phyloP scores from a whole-genome alignment of 495 filamentous ascomycete genomes.

The Podospora didyma region DNA sequence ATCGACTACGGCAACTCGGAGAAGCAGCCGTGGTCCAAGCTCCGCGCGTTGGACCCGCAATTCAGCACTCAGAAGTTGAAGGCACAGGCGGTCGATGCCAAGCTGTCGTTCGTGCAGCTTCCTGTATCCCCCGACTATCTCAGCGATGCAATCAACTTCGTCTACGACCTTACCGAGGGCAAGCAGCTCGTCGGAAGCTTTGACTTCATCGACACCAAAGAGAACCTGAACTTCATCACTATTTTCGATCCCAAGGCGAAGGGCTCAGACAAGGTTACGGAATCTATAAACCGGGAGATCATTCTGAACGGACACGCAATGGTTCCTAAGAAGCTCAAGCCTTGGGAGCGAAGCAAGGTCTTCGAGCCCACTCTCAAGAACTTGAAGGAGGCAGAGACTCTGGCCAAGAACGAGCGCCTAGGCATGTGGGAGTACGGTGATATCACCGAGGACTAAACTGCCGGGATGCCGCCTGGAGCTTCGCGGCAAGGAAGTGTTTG shows the following conservation, averaged over 20 bases:
- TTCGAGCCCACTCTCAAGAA: slow-evolving; percentile 64
- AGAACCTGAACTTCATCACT: slow-evolving; percentile 77
- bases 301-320: slow-evolving; percentile 80
- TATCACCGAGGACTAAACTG: slow-evolving; percentile 74
- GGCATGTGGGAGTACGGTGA: slow-evolving; percentile 99
- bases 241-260: slow-evolving; percentile 74
- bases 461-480: neutral
- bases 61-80: slow-evolving; percentile 77
- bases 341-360: slow-evolving; percentile 71
- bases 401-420: slow-evolving; percentile 69
- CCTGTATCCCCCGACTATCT: slow-evolving; percentile 76
- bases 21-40: slow-evolving; percentile 71
- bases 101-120: slow-evolving; percentile 85
- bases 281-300: slow-evolving; percentile 83
- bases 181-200: slow-evolving; percentile 84
- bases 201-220: slow-evolving; percentile 68
- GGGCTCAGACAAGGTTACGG: slow-evolving; percentile 33
- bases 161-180: slow-evolving; percentile 62
- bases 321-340: slow-evolving; percentile 82
- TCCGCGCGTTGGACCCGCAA: slow-evolving; percentile 75
- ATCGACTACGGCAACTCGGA: slow-evolving; percentile 97
- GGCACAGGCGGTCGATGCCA: slow-evolving; percentile 81
- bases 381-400: slow-evolving; percentile 62
- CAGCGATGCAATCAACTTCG: slow-evolving; percentile 65
- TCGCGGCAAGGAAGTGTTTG: neutral